Evolutionary conservation across 208 protist species (phyloP).

Genomic region (Sergeia podlipaevii): DNA sequence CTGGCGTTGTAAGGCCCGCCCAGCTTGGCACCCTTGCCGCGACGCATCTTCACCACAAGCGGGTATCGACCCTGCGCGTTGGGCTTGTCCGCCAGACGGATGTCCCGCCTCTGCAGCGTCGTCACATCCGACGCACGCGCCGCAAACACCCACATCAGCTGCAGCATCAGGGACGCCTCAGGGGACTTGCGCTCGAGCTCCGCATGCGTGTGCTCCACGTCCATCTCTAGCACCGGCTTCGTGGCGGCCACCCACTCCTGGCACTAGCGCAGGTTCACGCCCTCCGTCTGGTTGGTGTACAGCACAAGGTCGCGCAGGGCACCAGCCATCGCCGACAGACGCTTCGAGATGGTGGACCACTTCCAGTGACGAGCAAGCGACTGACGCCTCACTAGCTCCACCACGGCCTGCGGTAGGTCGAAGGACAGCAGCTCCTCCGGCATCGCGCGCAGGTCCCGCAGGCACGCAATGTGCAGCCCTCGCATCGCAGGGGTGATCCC

Average conservation of each 20-base stretch:
- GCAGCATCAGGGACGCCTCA: constrained; percentile 1
- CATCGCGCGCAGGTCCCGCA: background rate
- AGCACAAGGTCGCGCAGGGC: background rate
- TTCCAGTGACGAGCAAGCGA: background rate
- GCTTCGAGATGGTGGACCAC: background rate
- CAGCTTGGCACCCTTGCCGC: constrained; percentile 1
- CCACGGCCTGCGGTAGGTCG: too few species aligned
- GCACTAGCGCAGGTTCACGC: background rate
- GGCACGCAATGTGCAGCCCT: background rate
- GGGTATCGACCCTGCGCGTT: background rate
- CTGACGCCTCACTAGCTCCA: background rate
- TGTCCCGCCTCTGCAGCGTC: background rate
- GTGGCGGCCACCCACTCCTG: background rate
- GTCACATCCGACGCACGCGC: constrained; percentile 2
- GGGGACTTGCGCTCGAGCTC: background rate
- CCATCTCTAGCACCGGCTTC: background rate
- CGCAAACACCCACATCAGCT: constrained; percentile 6
- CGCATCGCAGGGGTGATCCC: background rate
- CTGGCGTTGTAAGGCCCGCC: background rate
- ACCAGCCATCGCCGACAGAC: background rate
- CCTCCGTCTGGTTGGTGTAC: background rate
- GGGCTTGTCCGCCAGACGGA: background rate
- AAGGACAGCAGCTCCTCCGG: too few species aligned
- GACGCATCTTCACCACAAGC: constrained; percentile 1
- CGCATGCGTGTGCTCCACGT: background rate